phyloP scores from a whole-genome alignment of 352 stramenopile species.

The Pythium guiyangense region DNA sequence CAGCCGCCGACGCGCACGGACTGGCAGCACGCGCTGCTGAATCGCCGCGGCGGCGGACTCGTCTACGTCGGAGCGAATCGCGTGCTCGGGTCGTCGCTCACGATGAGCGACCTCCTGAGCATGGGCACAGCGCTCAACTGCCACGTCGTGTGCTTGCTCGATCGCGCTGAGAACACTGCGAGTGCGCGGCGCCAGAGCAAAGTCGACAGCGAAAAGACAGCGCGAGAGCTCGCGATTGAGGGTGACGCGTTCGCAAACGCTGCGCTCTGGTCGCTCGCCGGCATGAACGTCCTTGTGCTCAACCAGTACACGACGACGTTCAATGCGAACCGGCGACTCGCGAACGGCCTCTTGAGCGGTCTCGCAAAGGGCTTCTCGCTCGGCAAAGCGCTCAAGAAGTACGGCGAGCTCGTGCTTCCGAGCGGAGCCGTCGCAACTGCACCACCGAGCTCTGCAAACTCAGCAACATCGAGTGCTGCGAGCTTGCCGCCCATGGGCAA shows the following conservation, averaged over 20 bases:
- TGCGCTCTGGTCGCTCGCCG: slow-evolving; percentile 70
- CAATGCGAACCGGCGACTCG: slow-evolving; percentile 59
- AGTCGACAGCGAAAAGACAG: slow-evolving; percentile 73
- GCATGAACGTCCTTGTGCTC: slow-evolving; percentile 65
- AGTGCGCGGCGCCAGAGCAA: slow-evolving; percentile 85
- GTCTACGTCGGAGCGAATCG: slow-evolving; percentile 74
- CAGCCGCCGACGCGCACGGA: slow-evolving; percentile 58
- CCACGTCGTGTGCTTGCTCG: slow-evolving; percentile 64
- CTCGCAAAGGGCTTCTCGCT: slow-evolving; percentile 51
- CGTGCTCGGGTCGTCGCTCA: slow-evolving; percentile 46
- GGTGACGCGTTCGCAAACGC: slow-evolving; percentile 55
- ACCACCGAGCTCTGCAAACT: slow-evolving; percentile 7
- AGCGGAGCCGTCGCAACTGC: slow-evolving; percentile 6
- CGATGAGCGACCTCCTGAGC: slow-evolving; percentile 37
- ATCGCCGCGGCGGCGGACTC: slow-evolving; percentile 47
- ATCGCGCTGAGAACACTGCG: slow-evolving; percentile 73
- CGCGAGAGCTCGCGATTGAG: slow-evolving; percentile 56
- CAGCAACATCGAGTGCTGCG: background rate
- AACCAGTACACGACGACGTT: slow-evolving; percentile 86
- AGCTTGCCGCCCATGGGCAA: slow-evolving; percentile 7
- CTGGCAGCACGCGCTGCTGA: slow-evolving; percentile 61
- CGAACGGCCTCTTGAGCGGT: slow-evolving; percentile 39
- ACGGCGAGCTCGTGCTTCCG: slow-evolving; percentile 25
- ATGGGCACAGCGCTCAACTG: slow-evolving; percentile 67
- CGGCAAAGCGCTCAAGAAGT: slow-evolving; percentile 56